These are phyloP conservation scores for Pythium vanterpoolii DNA, from an alignment of 352 stramenopile species.

Conservation along the genomic window DNA sequence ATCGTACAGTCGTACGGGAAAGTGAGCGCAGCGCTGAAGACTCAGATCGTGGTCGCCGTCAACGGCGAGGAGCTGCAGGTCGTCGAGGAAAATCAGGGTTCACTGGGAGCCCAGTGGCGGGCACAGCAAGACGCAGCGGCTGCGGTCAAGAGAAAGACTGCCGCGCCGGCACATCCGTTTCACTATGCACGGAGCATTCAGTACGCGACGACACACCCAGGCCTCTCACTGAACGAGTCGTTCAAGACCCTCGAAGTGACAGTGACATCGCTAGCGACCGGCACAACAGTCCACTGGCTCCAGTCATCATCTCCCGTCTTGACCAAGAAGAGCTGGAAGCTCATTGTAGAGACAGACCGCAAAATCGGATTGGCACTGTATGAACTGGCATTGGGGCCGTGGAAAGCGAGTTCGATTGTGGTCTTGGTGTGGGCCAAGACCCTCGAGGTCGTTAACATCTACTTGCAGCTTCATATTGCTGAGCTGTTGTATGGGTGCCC, in stretches of 20 bases:
- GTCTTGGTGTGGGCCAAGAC: constrained; percentile 48
- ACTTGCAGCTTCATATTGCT: constrained; percentile 43
- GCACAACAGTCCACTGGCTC: constrained; percentile 10
- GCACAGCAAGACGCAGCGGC: constrained; percentile 12
- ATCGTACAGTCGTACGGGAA: constrained; percentile 58
- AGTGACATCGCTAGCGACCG: constrained; percentile 21
- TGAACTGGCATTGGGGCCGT: constrained; percentile 38
- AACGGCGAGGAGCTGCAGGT: constrained; percentile 34
- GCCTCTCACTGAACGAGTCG: constrained; percentile 16
- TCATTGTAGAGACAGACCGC: constrained; percentile 35
- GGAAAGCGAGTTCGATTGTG: constrained; percentile 38
- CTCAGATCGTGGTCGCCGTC: constrained; percentile 29
- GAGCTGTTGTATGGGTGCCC: constrained; percentile 46
- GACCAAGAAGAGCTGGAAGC: constrained; percentile 31
- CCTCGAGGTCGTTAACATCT: constrained; percentile 39
- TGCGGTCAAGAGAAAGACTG: neutral
- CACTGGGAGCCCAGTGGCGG: constrained; percentile 18
- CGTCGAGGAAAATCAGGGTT: constrained; percentile 15
- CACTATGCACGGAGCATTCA: constrained; percentile 17
- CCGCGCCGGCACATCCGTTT: neutral
- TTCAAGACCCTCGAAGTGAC: constrained; percentile 19
- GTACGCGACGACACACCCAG: neutral
- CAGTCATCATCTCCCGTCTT: constrained; percentile 4
- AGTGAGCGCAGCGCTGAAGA: constrained; percentile 28
- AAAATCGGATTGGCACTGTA: constrained; percentile 53